Conservation (phyloP, 108 stramenopile genomes). For the Cyclotella atomus region DNA sequence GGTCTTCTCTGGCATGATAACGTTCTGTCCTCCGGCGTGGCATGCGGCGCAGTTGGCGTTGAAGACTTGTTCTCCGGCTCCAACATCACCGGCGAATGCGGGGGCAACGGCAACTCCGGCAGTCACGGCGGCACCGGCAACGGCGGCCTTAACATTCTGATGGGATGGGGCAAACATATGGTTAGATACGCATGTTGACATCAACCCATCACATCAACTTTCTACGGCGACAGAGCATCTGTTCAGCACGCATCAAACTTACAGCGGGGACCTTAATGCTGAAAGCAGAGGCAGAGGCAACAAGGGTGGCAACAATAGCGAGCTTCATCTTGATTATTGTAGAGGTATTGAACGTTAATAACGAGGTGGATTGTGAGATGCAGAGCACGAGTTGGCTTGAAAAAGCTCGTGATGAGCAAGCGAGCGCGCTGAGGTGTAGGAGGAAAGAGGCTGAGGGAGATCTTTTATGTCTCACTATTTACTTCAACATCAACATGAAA, state of each 20-base stretch:
- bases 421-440: no score
- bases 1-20: slow-evolving; percentile 95
- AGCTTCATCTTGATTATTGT: slow-evolving; percentile 71
- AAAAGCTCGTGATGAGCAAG: neutral
- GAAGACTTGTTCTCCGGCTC: slow-evolving; percentile 87
- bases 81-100: slow-evolving; percentile 87
- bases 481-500: no score
- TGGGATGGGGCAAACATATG: neutral
- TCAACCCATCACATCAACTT: neutral
- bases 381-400: neutral
- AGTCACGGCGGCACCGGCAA: slow-evolving; percentile 70
- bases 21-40: slow-evolving; percentile 95
- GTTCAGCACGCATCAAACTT: slow-evolving; percentile 13
- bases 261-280: slow-evolving; percentile 53
- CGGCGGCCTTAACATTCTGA: slow-evolving; percentile 66
- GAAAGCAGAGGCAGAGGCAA: slow-evolving; percentile 75
- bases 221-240: neutral
- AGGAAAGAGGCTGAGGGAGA: no score
- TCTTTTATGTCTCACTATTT: no score
- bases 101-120: slow-evolving; percentile 70
- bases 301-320: slow-evolving; percentile 74
- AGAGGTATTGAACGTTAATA: neutral
- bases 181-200: neutral
- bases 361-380: neutral
- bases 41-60: slow-evolving; percentile 95